phyloP scores from a whole-genome alignment of 108 stramenopile species.

The Stephanodiscus triporus region DNA sequence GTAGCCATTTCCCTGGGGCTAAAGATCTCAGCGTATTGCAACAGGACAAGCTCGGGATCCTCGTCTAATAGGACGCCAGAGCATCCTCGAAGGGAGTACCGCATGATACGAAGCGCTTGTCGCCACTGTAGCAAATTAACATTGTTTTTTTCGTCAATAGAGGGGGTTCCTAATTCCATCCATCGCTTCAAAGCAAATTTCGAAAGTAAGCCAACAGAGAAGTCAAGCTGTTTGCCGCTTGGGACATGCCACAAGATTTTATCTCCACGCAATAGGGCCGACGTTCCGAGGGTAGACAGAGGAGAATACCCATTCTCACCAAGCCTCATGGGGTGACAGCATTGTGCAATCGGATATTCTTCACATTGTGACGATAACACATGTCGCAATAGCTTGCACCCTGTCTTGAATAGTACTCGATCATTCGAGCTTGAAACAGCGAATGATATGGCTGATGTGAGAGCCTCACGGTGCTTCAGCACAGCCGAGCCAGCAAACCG shows the following conservation, averaged over 20 bases:
- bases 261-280: conserved; percentile 58
- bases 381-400: conserved; percentile 87
- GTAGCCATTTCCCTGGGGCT: conserved; percentile 76
- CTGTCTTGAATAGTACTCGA: conserved; percentile 76
- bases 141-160: conserved; percentile 7
- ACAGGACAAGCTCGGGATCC: conserved; percentile 31
- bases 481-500: conserved; percentile 65
- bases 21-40: conserved; percentile 35
- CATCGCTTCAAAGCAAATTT: conserved; percentile 31
- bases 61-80: conserved; percentile 70
- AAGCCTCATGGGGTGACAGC: conserved; percentile 37
- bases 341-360: conserved; percentile 64
- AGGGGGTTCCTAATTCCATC: conserved; percentile 26
- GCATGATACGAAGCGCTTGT: conserved; percentile 62
- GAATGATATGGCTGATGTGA: conserved; percentile 62
- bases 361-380: conserved; percentile 79
- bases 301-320: conserved; percentile 8
- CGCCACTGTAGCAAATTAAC: conserved; percentile 47
- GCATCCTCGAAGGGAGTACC: conserved; percentile 81
- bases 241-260: conserved; percentile 78
- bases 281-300: conserved; percentile 31
- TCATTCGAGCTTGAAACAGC: conserved; percentile 72
- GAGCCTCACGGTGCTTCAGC: conserved; percentile 54
- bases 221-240: conserved; percentile 68
- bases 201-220: conserved; percentile 55